A percentile compares a stretch with the other conserved stretches of the same genome.
Conservation (phyloP, 208 protist genomes). For the Leishmania tarentolae region DNA sequence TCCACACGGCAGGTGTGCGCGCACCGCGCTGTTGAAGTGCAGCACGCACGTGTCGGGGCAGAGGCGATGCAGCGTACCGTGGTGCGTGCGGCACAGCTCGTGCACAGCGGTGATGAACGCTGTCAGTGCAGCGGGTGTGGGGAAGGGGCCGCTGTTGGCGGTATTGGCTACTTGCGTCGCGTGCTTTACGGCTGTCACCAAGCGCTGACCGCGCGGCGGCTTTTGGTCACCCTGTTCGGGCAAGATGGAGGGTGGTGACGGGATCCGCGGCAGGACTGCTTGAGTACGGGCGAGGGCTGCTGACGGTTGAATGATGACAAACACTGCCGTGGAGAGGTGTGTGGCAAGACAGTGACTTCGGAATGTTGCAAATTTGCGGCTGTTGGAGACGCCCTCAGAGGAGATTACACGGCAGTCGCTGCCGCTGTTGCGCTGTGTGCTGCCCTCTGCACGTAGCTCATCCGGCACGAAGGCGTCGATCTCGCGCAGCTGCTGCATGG, state of each 20-base stretch:
- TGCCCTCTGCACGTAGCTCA: not conserved
- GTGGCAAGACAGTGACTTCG: not conserved
- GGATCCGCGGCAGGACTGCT: not conserved
- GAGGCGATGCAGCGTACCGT: conserved; percentile 18
- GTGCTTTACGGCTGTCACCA: not conserved
- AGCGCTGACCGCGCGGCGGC: not conserved
- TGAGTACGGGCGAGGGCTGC: not conserved
- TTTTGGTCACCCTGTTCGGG: not conserved
- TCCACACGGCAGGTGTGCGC: not conserved
- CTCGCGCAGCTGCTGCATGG: conserved; percentile 15
- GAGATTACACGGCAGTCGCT: not conserved
- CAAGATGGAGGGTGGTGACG: not conserved
- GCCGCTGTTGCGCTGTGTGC: not conserved
- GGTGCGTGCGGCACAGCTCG: conserved; percentile 12
- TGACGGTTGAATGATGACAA: not conserved
- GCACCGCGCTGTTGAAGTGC: conserved; percentile 29
- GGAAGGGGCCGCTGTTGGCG: conserved; percentile 19
- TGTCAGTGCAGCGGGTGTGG: conserved; percentile 13
- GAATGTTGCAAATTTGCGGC: not conserved
- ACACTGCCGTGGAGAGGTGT: conserved; percentile 7
- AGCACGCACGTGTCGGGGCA: conserved; percentile 20
- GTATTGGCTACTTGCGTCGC: conserved; percentile 10
- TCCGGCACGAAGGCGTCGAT: conserved; percentile 27
- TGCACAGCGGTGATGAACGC: conserved; percentile 22
- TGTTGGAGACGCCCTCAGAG: not conserved